Evolutionary conservation across 176 grass and related monocot genomes (phyloP), one percentile per base, ranked within the genome.

Genomic region (Lolium rigidum): DNA sequence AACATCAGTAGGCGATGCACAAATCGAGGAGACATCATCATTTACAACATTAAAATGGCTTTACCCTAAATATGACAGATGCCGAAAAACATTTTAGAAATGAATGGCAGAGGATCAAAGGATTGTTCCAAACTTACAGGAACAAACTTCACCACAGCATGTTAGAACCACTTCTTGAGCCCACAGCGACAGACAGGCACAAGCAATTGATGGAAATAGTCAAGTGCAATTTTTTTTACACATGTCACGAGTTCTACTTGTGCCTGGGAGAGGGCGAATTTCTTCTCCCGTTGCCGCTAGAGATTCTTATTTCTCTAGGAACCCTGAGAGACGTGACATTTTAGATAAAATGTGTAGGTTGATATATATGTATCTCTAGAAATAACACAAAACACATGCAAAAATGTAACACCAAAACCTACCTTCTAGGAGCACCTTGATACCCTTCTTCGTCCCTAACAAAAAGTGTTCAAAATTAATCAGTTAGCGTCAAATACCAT

Each of bases 341-440:
- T 68, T 14, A 57, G 46, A 56, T 9, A 39, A 39, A 3, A 39
- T 39, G 38, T 39, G 38, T 39, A 39, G 38, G 38, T 39, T 39
- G 38, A 3, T 39, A 39, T 39, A 5, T 39, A 3, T 39, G 2
- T 39, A 28, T n/a, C 24, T 80, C 9, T 81, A 28, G 46, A 37
- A 14, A 79, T 3, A 5, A 57, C 25, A 26, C 68, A 74, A 6
- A 57, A 39, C 15, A 48, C 9, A 4, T 7, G 22, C 41, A n/a
- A n/a, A 58, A 24, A 63, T 52, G 1, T 21, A 44, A 60, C 35
- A 66, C 22, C 54, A 51, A 1, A 22, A 60, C 37, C 28, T 90
- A 98, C 97, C 94, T 98, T 91, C 86, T 92, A 80, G 97, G 97
- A n/a, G 73, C 94, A 95, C 86, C 93, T 94, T 82, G 96, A 95